These are phyloP conservation scores for Thielaviopsis cerberus DNA, from an alignment of 2,329 filamentous ascomycete species.

Conservation along the genomic window DNA sequence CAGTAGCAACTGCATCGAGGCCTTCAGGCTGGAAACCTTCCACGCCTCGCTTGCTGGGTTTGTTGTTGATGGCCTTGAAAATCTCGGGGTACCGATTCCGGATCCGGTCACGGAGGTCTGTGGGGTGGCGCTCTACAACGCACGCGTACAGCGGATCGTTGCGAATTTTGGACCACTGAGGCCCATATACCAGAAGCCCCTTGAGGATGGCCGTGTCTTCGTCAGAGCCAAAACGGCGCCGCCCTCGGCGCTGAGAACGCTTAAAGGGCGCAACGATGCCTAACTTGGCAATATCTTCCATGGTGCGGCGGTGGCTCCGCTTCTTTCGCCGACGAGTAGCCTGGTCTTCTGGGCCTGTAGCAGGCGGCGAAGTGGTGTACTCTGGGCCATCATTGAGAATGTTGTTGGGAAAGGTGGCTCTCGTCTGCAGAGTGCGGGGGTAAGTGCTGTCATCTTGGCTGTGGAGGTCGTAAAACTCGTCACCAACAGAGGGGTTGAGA, in stretches of 20 bases:
- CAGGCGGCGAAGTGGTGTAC: slow-evolving; percentile 11
- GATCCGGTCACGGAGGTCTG: slow-evolving; percentile 43
- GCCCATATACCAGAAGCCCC: slow-evolving; percentile 40
- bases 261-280: slow-evolving; percentile 45
- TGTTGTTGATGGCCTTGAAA: slow-evolving; percentile 2
- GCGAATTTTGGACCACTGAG: slow-evolving; percentile 48
- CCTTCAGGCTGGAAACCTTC: slow-evolving; percentile 22
- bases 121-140: slow-evolving; percentile 36
- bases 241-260: slow-evolving; percentile 39
- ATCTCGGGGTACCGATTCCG: slow-evolving; percentile 45
- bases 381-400: slow-evolving; percentile 16
- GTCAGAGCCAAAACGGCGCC: slow-evolving; percentile 41
- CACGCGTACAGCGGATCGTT: slow-evolving; percentile 39
- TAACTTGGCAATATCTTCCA: slow-evolving; percentile 35
- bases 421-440: neutral
- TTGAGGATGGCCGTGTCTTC: slow-evolving; percentile 44
- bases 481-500: slow-evolving; percentile 8
- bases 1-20: slow-evolving; percentile 33
- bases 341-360: slow-evolving; percentile 19
- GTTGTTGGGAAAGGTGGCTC: slow-evolving; percentile 4
- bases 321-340: slow-evolving; percentile 25
- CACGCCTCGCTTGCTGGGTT: slow-evolving; percentile 2
- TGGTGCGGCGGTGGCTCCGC: slow-evolving; percentile 35
- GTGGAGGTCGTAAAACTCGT: neutral
- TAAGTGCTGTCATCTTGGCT: neutral